phyloP scores from a whole-genome alignment of 805 yeast species.

The Metschnikowia lochheadii region DNA sequence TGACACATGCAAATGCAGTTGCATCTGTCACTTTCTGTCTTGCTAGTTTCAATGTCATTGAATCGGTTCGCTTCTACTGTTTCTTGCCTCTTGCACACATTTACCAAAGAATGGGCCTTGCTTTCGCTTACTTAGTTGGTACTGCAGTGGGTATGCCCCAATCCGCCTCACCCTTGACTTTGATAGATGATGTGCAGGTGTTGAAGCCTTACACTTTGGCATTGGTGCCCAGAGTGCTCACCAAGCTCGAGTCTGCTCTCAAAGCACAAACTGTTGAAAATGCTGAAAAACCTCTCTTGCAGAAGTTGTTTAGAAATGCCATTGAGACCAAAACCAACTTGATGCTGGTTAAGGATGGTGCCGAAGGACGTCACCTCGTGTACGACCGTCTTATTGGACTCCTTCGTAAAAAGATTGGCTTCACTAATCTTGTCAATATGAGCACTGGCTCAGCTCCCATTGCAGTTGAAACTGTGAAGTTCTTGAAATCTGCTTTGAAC shows the following conservation, averaged over 20 bases:
- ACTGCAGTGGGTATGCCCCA: slow-evolving; percentile 29
- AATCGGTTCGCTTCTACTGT: slow-evolving; percentile 12
- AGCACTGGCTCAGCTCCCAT: slow-evolving; percentile 28
- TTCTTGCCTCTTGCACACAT: slow-evolving; percentile 28
- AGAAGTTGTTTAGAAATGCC: slow-evolving; percentile 26
- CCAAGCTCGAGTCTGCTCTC: slow-evolving; percentile 47
- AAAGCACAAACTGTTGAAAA: slow-evolving; percentile 25
- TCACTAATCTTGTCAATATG: slow-evolving; percentile 23
- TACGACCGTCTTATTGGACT: slow-evolving; percentile 31
- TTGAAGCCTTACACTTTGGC: slow-evolving; percentile 51
- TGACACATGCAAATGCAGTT: slow-evolving; percentile 23
- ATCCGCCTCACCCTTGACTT: slow-evolving; percentile 40
- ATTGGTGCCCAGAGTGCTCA: slow-evolving; percentile 62
- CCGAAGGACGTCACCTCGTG: slow-evolving; percentile 30
- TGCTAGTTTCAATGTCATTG: slow-evolving; percentile 1
- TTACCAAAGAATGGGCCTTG: slow-evolving; percentile 18
- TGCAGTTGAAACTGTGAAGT: slow-evolving; percentile 18
- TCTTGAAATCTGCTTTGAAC: slow-evolving; percentile 24
- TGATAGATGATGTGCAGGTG: slow-evolving; percentile 55
- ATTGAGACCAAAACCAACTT: slow-evolving; percentile 26
- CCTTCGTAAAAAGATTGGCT: slow-evolving; percentile 30
- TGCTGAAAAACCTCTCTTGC: slow-evolving; percentile 28
- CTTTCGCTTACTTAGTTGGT: slow-evolving; percentile 14
- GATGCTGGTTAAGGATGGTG: slow-evolving; percentile 38
- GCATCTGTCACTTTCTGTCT: slow-evolving; percentile 12